Base-by-base conservation (phyloP, 208 protist species). In the Trypanosoma conorhini region DNA sequence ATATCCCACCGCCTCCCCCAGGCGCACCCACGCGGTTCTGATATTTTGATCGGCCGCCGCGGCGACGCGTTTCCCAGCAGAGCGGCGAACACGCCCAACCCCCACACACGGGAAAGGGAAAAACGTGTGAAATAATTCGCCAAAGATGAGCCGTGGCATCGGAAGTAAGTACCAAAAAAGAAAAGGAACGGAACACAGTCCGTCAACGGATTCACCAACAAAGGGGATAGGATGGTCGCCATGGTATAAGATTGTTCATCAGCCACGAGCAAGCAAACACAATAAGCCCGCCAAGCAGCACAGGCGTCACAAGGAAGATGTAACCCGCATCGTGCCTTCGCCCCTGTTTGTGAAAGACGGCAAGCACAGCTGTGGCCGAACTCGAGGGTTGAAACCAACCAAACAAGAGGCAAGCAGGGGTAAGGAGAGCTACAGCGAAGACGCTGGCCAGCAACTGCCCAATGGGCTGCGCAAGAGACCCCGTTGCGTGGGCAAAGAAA, bases 321-420 rank as follows among this genome's bases (percentile, higher is more conserved):
- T 85, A 91, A 0, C 85, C 81, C 61, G 82, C 54, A 62, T 89
- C 81, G 3, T 73, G 65, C 80, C 88, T 86, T 42, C 73, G 33
- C 15, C 85, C 82, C 65, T 83, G 87, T 22, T 72, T 24, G 64
- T 90, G 82, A 57, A 90, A 83, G 0, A 71, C 82, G 21, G 82
- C 87, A 17, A 90, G 66, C 51, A 85, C 89, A n/a, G 81, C 82
- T 15, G 84, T 90, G 31, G 85, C 85, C 2, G 87, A 86, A 21
- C 82, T 83, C 5, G 87, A 90, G 5, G 87, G 85, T 64, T 93
- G 80, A 63, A 93, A 72, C 13, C 77, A 69, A 33, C 77, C 67
- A 22, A 79, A 83, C 51, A 93, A 31, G 61, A 81, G 78, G 77
- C 85, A 83, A 24, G 82, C 51, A 24, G 70, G 59, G 15, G 84